Evolutionary conservation across 371 early-diverging fungal genomes (phyloP).

Genomic region (Zancudomyces culisetae): DNA sequence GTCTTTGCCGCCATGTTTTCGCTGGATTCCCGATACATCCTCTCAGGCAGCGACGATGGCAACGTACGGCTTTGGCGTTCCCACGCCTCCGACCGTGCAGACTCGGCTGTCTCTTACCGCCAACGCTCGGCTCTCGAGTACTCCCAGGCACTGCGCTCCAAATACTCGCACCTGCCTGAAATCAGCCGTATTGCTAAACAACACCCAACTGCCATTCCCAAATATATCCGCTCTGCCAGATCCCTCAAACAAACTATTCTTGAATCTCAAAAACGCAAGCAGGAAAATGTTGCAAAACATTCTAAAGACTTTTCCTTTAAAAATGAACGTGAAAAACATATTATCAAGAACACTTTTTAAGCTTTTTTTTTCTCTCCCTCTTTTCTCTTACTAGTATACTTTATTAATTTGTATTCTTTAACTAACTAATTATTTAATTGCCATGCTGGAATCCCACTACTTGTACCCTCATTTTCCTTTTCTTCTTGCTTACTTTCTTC

Average conservation of each 20-base stretch:
- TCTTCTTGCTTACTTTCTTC: too few species aligned
- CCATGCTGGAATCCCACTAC: too few species aligned
- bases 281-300: constrained; percentile 60
- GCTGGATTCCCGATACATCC: constrained; percentile 90
- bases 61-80: constrained; percentile 97
- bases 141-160: constrained; percentile 70
- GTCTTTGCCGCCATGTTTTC: constrained; percentile 83
- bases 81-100: constrained; percentile 69
- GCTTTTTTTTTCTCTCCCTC: constrained; percentile 14
- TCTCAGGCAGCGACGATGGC: constrained; percentile 96
- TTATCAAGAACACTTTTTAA: constrained; percentile 47
- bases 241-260: constrained; percentile 59
- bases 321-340: constrained; percentile 64
- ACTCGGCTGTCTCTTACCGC: constrained; percentile 52
- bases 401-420: too few species aligned
- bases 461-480: too few species aligned
- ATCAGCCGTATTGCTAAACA: constrained; percentile 73
- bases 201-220: constrained; percentile 43
- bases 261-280: constrained; percentile 58
- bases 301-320: constrained; percentile 37
- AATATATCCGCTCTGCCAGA: constrained; percentile 55
- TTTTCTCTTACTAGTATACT: not conserved
- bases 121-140: constrained; percentile 72
- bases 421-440: too few species aligned
- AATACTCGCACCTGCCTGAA: constrained; percentile 84